Base-by-base conservation (phyloP, 2,329 filamentous ascomycete genomes). In the Tolypocladium cylindrosporum region DNA sequence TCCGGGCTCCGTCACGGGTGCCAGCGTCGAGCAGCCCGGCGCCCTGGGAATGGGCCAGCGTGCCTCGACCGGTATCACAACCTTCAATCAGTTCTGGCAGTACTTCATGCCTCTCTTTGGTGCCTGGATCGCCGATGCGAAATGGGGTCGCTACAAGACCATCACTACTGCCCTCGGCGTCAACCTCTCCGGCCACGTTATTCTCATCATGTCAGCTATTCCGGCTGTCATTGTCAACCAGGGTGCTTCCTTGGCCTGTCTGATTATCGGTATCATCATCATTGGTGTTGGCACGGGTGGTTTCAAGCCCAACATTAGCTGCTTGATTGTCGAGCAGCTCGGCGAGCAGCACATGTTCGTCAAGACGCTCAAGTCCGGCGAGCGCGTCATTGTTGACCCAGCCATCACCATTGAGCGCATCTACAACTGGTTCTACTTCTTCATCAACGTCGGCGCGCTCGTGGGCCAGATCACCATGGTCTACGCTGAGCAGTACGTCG, bases 271-370 rank as follows among this genome's bases (percentile, higher is more conserved):
- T 19, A 73, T 79, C 36, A 65, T 80, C 42, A 66, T 67, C 34
- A 75, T 81, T 42, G 77, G 78, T 62, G 70, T 90, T 31, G 89
- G 89, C 48, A 90, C 88, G 1, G 89, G 89, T 61, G 87, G 89
- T 66, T 91, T 92, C 81, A 93, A 92, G 77, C 83, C 86, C 61
- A 92, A 92, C 67, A 87, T 92, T 48, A 84, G 85, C 0, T 85
- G 87, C 0, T 74, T 90, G 24, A 81, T 90, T 57, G 86, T 86
- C 27, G 87, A 90, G 66, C 87, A 90, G 71, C 86, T 87, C 68
- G 77, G 76, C 40, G 80, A 84, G 58, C 79, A 76, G 5, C 80
- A 77, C 60, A 79, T 84, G 62, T 79, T 77, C 53, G 78, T 89
- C 57, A 76, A 81, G 63, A 79, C 77, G 2, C 73, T 76, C 45